phyloP scores from a whole-genome alignment of 2,329 filamentous ascomycete species.

The Fusarium verticillioides region DNA sequence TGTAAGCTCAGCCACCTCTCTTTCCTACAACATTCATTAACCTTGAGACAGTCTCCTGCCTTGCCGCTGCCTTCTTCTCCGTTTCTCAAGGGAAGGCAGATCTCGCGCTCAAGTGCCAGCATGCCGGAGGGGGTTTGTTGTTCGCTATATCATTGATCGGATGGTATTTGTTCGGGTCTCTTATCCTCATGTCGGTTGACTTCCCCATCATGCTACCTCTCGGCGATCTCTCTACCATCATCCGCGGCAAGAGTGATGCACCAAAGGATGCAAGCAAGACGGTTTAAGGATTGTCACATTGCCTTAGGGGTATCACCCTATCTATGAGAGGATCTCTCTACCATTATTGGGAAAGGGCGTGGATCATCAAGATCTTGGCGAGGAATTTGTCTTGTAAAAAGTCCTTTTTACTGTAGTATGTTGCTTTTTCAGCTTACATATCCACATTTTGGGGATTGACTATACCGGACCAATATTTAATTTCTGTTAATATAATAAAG shows the following conservation, averaged over 20 bases:
- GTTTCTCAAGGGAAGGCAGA: conserved; percentile 31
- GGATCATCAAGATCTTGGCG: no score
- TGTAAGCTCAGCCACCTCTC: conserved; percentile 35
- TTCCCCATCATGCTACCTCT: conserved; percentile 62
- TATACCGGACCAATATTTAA: not conserved
- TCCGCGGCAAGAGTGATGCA: conserved; percentile 42
- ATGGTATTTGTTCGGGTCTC: conserved; percentile 63
- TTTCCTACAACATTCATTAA: rapidly evolving
- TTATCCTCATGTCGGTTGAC: conserved; percentile 61
- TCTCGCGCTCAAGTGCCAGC: conserved; percentile 37
- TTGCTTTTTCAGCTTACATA: not conserved
- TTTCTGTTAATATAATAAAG: not conserved
- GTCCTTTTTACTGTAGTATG: not conserved
- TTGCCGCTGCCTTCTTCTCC: conserved; percentile 47
- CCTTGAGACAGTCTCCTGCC: conserved; percentile 38
- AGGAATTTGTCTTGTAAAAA: not conserved
- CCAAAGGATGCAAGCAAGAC: conserved; percentile 7
- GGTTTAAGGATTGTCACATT: not conserved
- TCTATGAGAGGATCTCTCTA: no score
- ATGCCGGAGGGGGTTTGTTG: conserved; percentile 44
- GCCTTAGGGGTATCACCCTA: not conserved
- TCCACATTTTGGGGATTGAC: not conserved
- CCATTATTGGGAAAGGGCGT: not conserved
- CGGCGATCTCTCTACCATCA: conserved; percentile 59
- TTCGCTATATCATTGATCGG: conserved; percentile 49